Evolutionary conservation across 2,329 filamentous ascomycete species (phyloP).

Genomic region (Aspergillus ruber): DNA sequence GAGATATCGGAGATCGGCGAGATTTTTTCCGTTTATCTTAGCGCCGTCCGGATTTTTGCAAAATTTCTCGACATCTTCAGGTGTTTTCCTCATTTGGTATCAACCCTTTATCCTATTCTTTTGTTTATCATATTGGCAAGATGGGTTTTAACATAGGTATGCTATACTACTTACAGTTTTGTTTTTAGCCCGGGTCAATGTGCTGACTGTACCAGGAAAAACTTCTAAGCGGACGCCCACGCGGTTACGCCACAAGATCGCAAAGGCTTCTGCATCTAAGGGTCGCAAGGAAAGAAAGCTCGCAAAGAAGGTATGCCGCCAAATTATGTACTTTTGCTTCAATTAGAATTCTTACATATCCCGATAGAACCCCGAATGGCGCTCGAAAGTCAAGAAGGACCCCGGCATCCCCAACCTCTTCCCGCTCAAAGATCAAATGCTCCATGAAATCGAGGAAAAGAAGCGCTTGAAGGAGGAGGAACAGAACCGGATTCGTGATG

Average conservation of each 20-base stretch:
- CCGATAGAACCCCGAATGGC: constrained; percentile 84
- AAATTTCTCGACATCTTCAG: constrained; percentile 14
- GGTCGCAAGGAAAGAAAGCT: constrained; percentile 83
- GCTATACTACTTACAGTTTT: constrained; percentile 1
- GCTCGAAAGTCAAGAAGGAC: constrained; percentile 91
- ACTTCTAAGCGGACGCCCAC: constrained; percentile 88
- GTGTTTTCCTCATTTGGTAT: constrained; percentile 18
- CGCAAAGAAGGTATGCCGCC: constrained; percentile 63
- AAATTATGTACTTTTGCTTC: not conserved
- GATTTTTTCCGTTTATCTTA: constrained; percentile 32
- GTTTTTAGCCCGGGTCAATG: not conserved
- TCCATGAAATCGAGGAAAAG: constrained; percentile 90
- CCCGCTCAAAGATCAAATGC: constrained; percentile 92
- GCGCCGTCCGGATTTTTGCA: constrained; percentile 21
- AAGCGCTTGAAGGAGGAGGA: constrained; percentile 77
- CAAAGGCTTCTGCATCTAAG: constrained; percentile 85
- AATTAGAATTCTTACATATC: not conserved
- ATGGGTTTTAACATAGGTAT: constrained; percentile 38
- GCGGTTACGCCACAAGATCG: constrained; percentile 89
- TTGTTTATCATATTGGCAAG: constrained; percentile 15
- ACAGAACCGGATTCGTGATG: constrained; percentile 60
- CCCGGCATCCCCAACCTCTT: constrained; percentile 96
- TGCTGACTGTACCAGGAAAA: constrained; percentile 57
- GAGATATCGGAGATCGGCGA: constrained; percentile 26
- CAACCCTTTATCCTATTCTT: constrained; percentile 10